Base-by-base conservation (phyloP, 2,329 filamentous ascomycete species). In the Neobulgaria alba region DNA sequence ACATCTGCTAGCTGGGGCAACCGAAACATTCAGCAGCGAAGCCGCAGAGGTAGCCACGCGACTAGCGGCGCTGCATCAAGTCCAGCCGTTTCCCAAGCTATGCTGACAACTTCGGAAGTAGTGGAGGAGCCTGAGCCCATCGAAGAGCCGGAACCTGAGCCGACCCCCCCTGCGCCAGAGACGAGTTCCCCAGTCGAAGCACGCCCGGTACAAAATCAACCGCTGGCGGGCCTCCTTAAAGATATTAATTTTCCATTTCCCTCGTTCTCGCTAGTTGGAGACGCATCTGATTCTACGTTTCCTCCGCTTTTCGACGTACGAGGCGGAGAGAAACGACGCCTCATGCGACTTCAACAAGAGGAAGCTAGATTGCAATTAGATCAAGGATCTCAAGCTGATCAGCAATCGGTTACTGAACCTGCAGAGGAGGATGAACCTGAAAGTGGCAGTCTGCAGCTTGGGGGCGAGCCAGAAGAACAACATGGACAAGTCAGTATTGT, bases 1-100 rank as follows among this genome's bases (percentile, higher is more conserved):
- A 87, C 89, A 1, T 88, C 89, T 3, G 92, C 90, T 3, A 95
- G 82, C 57, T 98, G 92, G 92, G 92, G 90, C 15, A 80, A 75
- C 48, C 79, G 67, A 68, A 79, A 59, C 75, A 81, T 57, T 69
- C 79, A 42, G 57, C 75, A 72, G 49, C 73, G 71, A 43, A 86
- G 75, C 63, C 79, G 79, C 55, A 77, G 75, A 52, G 85, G 77
- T 45, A 95, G 88, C 55, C 77, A 88, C 51, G 82, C 85, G 21
- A 89, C 85, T 1, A 93, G 83, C 56, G 80, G 77, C 49, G 83
- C 85, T 15, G 79, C 85, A 18, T 82, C 87, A 2, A 95, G 89
- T 58, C 89, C 90, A 33, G 82, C 84, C 29, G 72, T 79, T n/a
- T 79, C 77, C 2, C 67, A 67, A 33, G 69, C 75, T 1, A 54